These are phyloP conservation scores for Pelargonium cotyledonis DNA, from an alignment of 441 rosid species.

Conservation along the genomic window DNA sequence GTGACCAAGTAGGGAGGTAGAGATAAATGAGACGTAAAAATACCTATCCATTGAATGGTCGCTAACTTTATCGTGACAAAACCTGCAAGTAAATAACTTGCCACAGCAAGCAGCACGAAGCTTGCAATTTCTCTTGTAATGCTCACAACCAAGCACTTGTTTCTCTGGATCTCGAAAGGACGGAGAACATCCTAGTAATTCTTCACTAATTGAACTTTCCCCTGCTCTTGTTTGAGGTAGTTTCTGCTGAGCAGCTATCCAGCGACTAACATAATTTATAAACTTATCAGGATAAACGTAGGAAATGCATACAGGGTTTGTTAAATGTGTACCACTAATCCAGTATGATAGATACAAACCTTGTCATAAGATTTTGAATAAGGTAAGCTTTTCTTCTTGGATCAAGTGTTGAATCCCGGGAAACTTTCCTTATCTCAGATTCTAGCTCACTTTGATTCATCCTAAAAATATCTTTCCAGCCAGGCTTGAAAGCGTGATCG, in stretches of 20 bases:
- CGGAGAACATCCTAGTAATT: constrained; percentile 47
- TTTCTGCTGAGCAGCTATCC: constrained; percentile 82
- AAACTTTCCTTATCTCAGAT: constrained; percentile 72
- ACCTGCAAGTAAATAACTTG: constrained; percentile 71
- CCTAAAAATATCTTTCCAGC: constrained; percentile 97
- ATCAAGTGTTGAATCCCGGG: constrained; percentile 70
- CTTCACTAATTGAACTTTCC: constrained; percentile 47
- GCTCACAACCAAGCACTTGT: constrained; percentile 74
- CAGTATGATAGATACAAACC: constrained; percentile 27
- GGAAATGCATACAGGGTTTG: no score
- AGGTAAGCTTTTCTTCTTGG: constrained; percentile 78
- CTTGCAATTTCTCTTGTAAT: constrained; percentile 89
- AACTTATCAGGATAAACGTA: no score
- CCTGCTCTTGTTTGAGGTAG: constrained; percentile 37
- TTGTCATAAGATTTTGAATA: constrained; percentile 74
- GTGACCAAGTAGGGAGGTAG: no score
- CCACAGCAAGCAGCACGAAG: constrained; percentile 86
- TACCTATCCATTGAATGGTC: constrained; percentile 96
- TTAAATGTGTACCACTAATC: no score
- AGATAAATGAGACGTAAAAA: background rate
- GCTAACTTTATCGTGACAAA: constrained; percentile 90
- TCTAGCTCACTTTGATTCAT: constrained; percentile 93
- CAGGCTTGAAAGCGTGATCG: constrained; percentile 86
- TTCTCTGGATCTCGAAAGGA: constrained; percentile 66
- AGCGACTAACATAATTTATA: constrained; percentile 47